Evolutionary conservation across 2,329 filamentous ascomycete genomes (phyloP), one percentile per base, ranked within the genome.

Genomic region (Talaromyces sp.): DNA sequence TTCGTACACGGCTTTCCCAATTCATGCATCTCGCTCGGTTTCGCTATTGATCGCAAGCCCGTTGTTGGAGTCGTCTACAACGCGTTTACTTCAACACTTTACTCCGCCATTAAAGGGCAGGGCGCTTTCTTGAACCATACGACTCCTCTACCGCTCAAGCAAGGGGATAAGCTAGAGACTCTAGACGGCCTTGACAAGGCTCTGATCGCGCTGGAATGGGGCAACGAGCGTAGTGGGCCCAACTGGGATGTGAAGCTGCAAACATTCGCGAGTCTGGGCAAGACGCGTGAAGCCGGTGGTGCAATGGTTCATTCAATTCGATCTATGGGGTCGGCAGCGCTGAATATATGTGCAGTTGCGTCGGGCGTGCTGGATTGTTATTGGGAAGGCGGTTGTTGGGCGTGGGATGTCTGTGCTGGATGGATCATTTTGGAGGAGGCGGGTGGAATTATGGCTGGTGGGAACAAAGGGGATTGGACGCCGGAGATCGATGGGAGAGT

Each of bases 301-400:
- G 83, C 82, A 0, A 87, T 88, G 84, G 85, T 87, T 54, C 84
- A 87, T 67, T 81, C 81, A 1, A 76, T 87, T 62, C 75, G 86
- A 11, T 81, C 78, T 25, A 72, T 86, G 63, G 85, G 86, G 0
- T 82, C 78, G 7, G 85, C 85, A n/a, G 85, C 85, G 12, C 70
- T 88, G 67, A 87, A 87, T 69, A 72, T 87, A 14, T 88, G 86
- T 69, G 79, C 74, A 6, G 84, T 88, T 28, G 86, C 85, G 3
- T 77, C 78, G 39, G 85, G 85, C 0, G 76, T 77, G 23, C 63
- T 87, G 58, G 85, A 88, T 73, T 69, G 84, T n/a, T 87, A 87
- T 65, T 88, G 86, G 85, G 86, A 88, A 68, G 84, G 82, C 2
- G 86, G 86, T 0, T 86, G 84, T 68, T 88, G 84, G 85, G 84